Evolutionary conservation across 176 grass and related monocot species (phyloP).

Genomic region (maize (Zea mays)): Zm-B73-REFERENCE-NAM-5.0 NC_050101.1:23791001-23791500

Average conservation of each 20-base stretch:
- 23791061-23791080: constrained; percentile 92
- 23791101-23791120: constrained; percentile 68
- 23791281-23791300: too few species aligned
- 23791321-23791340: too few species aligned
- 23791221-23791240: too few species aligned
- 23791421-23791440: not conserved
- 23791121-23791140: constrained; percentile 73
- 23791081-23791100: constrained; percentile 73
- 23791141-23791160: constrained; percentile 76
- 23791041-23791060: constrained; percentile 71
- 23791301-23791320: too few species aligned
- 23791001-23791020: constrained; percentile 81
- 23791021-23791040: constrained; percentile 86
- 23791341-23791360: too few species aligned
- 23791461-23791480: constrained; percentile 42
- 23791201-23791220: constrained; percentile 23
- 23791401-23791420: not conserved
- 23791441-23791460: constrained; percentile 23
- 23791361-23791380: too few species aligned
- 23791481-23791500: constrained; percentile 27
- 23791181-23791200: constrained; percentile 59
- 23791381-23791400: too few species aligned
- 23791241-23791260: too few species aligned
- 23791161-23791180: constrained; percentile 71
- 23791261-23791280: too few species aligned